Evolutionary conservation across 2,329 filamentous ascomycete genomes (phyloP).

Genomic region (Pestalotiopsis sp.): DNA sequence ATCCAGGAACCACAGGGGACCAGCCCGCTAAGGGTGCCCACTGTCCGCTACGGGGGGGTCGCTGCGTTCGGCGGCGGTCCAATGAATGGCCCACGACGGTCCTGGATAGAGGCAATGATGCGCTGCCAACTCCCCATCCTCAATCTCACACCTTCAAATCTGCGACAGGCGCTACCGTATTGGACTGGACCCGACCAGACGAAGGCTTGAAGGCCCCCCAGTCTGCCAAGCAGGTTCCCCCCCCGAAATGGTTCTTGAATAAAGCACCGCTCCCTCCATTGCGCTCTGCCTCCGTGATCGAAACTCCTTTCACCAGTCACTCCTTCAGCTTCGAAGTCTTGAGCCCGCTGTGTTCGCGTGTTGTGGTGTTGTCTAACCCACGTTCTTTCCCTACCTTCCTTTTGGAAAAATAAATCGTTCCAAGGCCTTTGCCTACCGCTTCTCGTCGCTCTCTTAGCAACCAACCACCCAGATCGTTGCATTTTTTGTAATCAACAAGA

Average conservation of each 20-base stretch:
- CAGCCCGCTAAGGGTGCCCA: background rate
- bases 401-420: background rate
- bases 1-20: background rate
- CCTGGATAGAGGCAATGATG: slow-evolving; percentile 3
- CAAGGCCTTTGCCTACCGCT: background rate
- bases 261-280: slow-evolving; percentile 5
- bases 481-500: slow-evolving; percentile 1
- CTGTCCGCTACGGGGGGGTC: background rate
- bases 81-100: background rate
- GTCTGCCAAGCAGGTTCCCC: background rate
- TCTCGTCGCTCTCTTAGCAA: slow-evolving; percentile 10
- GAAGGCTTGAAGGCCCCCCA: background rate
- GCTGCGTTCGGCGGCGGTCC: background rate
- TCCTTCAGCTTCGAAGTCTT: slow-evolving; percentile 12
- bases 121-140: background rate
- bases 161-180: slow-evolving; percentile 3
- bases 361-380: background rate
- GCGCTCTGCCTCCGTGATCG: background rate
- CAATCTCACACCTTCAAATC: slow-evolving; percentile 11
- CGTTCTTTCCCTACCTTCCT: slow-evolving; percentile 12
- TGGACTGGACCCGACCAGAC: background rate
- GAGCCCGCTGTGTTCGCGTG: background rate
- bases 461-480: background rate
- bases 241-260: background rate
- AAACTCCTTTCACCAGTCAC: slow-evolving; percentile 3